These are phyloP conservation scores for Rhododendron vialii DNA, from an alignment of 148 eudicot genomes.

Conservation along the genomic window DNA sequence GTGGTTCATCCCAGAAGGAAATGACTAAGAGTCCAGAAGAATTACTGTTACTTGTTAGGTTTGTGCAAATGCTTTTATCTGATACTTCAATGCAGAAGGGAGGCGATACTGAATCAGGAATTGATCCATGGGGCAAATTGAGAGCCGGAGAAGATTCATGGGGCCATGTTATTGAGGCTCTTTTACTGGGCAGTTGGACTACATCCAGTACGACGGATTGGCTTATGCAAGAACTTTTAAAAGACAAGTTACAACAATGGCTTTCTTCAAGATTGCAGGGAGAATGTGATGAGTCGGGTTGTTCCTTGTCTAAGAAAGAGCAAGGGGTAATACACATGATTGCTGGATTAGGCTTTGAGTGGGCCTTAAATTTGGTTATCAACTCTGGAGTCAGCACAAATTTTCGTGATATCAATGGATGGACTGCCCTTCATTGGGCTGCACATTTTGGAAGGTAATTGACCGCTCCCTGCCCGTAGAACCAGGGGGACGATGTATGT, in stretches of 20 bases:
- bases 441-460: slow-evolving; percentile 88
- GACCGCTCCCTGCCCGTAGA: neutral
- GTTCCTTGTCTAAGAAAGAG: slow-evolving; percentile 73
- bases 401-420: slow-evolving; percentile 89
- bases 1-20: slow-evolving; percentile 35
- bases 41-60: slow-evolving; percentile 61
- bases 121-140: slow-evolving; percentile 24
- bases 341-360: slow-evolving; percentile 83
- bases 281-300: slow-evolving; percentile 20
- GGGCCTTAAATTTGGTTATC: slow-evolving; percentile 82
- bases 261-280: slow-evolving; percentile 43
- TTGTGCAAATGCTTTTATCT: slow-evolving; percentile 65
- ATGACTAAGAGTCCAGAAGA: slow-evolving; percentile 56
- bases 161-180: slow-evolving; percentile 57
- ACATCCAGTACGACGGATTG: slow-evolving; percentile 51
- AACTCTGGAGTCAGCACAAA: slow-evolving; percentile 70
- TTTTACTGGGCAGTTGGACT: slow-evolving; percentile 54
- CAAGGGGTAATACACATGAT: slow-evolving; percentile 93
- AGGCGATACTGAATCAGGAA: slow-evolving; percentile 31
- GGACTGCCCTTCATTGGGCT: slow-evolving; percentile 99
- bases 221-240: slow-evolving; percentile 78
- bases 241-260: slow-evolving; percentile 80
- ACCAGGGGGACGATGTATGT: neutral
- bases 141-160: slow-evolving; percentile 51
- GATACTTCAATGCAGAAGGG: slow-evolving; percentile 31